phyloP scores from a whole-genome alignment of 1,139 yeast species.

The Taiozyma onychis region DNA sequence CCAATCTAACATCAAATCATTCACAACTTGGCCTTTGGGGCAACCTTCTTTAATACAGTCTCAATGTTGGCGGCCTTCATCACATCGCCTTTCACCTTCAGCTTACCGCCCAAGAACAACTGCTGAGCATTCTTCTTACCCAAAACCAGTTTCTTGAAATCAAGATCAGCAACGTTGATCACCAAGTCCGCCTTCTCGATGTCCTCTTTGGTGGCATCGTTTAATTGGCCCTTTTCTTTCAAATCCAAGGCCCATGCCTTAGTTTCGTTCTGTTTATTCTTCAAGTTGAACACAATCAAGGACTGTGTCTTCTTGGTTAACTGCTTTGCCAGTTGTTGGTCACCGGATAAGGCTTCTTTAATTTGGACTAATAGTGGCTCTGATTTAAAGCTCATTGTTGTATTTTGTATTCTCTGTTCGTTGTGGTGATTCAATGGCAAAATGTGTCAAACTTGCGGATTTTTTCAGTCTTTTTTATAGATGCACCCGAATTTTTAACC shows the following conservation, averaged over 20 bases:
- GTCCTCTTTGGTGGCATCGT: conserved; percentile 41
- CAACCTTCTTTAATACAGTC: conserved; percentile 61
- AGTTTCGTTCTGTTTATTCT: conserved; percentile 60
- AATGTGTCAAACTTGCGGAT: not conserved
- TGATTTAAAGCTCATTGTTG: conserved; percentile 10
- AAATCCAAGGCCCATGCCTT: conserved; percentile 70
- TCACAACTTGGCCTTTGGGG: conserved; percentile 47
- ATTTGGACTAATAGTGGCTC: conserved; percentile 9
- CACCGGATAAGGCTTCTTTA: conserved; percentile 5
- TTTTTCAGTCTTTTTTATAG: not conserved
- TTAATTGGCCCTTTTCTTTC: conserved; percentile 55
- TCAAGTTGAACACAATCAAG: conserved; percentile 60
- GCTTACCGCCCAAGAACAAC: conserved; percentile 77
- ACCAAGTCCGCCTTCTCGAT: conserved; percentile 58
- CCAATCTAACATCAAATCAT: too few relatives aligned
- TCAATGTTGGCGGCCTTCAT: conserved; percentile 85
- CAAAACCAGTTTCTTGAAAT: conserved; percentile 58
- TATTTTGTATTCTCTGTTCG: not conserved
- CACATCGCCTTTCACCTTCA: conserved; percentile 84
- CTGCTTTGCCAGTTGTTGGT: conserved; percentile 6
- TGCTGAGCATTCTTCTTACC: conserved; percentile 85
- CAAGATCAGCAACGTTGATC: conserved; percentile 57
- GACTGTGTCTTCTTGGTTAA: conserved; percentile 43
- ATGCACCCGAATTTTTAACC: not conserved
- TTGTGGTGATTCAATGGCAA: not conserved